phyloP scores from a whole-genome alignment of 1,139 yeast species.

The Geotrichum carabidarum region DNA sequence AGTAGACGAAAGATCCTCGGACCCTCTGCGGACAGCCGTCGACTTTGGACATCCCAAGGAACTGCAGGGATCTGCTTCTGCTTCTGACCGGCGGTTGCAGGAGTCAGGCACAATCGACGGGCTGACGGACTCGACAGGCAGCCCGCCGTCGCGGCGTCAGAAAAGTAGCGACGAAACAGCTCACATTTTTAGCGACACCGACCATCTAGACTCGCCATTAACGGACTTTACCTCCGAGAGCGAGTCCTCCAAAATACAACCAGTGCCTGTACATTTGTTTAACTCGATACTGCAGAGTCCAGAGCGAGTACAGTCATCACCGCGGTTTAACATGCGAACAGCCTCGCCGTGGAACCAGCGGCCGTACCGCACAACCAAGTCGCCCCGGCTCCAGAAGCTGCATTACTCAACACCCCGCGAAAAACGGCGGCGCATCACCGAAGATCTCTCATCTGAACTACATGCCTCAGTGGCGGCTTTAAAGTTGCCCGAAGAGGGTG shows the following conservation, averaged over 20 bases:
- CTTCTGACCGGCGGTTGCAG: no score
- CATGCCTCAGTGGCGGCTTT: constrained; percentile 1
- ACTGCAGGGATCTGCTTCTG: no score
- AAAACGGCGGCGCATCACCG: constrained; percentile 10
- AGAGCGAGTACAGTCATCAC: constrained; percentile 5
- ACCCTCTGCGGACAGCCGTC: no score
- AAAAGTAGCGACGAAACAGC: no score
- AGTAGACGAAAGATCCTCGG: no score
- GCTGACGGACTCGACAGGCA: no score
- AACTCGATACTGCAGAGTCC: not conserved
- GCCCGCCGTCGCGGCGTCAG: no score
- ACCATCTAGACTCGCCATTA: no score
- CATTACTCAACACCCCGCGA: not conserved
- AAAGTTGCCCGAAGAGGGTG: not conserved
- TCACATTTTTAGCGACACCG: no score
- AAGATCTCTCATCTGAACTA: constrained; percentile 2
- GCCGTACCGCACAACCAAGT: not conserved
- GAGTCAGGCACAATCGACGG: no score
- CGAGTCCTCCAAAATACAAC: not conserved
- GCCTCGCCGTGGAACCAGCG: constrained; percentile 4
- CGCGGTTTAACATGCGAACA: constrained; percentile 7
- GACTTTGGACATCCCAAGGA: no score
- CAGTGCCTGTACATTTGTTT: constrained; percentile 3
- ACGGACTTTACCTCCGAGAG: not conserved
- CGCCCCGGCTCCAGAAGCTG: not conserved